Base-by-base conservation (phyloP, 352 stramenopile species). In the Globisporangium takayamanum region DNA sequence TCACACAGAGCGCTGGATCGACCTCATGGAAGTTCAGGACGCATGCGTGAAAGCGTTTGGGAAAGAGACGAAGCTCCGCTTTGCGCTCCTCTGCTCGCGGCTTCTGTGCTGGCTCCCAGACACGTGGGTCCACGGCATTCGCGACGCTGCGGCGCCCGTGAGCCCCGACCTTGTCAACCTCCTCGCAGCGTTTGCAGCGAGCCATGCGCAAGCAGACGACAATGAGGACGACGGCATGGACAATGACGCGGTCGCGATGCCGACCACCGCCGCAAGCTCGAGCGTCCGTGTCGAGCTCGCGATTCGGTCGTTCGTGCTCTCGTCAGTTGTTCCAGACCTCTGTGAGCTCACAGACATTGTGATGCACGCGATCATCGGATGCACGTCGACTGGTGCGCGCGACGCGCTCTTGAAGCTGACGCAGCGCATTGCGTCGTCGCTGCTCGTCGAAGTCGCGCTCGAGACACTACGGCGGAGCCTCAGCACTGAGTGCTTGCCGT, bases 61-160 rank as follows among this genome's bases (percentile, higher is more conserved):
- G 12, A 78, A 72, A 52, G 75, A 85, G 60, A 71, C 66, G 5
- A 71, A 70, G 11, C 22, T 78, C 16, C 65, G 73, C 30, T 53
- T 83, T 14, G 65, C 69, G 2, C 25, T 80, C 5, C 49, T 80
- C 10, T 77, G 68, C 57, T 79, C 57, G 14, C 67, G 71, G 10
- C 65, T 85, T 3, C 67, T 76, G 25, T 72, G 65, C 52, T 85
- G 75, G 75, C 73, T 80, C 50, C 73, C 75, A 18, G 53, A 69
- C 25, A 63, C 80, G 12, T 72, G 63, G 50, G 63, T 80, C 49
- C 53, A 59, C 18, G 66, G 70, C n/a, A 51, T 85, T 28, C 50
- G 54, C 3, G 49, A 55, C n/a, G 54, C 51, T 2, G 22, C 54
- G 14, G 56, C 54, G 16, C 50, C 51, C 2, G 22, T 67, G 25